A percentile compares a stretch with the other conserved stretches of the same genome.
Evolutionary conservation across 352 stramenopile species (phyloP).

Genomic region (Phytopythium helicoides): DNA sequence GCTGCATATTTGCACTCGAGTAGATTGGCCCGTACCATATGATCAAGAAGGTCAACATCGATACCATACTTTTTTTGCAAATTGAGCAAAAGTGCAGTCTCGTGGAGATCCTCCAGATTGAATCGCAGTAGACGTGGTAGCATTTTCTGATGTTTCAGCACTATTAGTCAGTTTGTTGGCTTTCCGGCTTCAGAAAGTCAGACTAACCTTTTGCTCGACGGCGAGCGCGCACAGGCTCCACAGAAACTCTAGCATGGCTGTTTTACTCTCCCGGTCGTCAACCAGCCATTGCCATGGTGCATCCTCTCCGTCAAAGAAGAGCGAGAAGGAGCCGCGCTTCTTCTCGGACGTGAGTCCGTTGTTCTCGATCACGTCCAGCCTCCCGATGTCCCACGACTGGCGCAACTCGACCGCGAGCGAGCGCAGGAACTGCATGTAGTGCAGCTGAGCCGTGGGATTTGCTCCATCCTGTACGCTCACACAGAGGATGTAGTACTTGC

Average conservation of each 20-base stretch:
- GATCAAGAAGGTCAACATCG: slow-evolving; percentile 55
- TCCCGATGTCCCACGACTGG: slow-evolving; percentile 54
- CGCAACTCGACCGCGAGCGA: slow-evolving; percentile 65
- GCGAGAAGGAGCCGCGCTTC: slow-evolving; percentile 46
- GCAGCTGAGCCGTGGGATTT: slow-evolving; percentile 26
- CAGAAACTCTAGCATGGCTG: slow-evolving; percentile 71
- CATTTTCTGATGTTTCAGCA: slow-evolving; percentile 18
- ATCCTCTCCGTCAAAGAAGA: slow-evolving; percentile 49
- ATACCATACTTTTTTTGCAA: slow-evolving; percentile 63
- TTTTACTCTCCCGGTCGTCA: slow-evolving; percentile 40
- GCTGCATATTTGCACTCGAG: no score
- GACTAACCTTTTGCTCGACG: slow-evolving; percentile 44
- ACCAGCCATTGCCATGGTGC: slow-evolving; percentile 58
- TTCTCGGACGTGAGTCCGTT: slow-evolving; percentile 49
- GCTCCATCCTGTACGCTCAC: slow-evolving; percentile 51
- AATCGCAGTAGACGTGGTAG: slow-evolving; percentile 56
- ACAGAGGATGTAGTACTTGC: slow-evolving; percentile 69
- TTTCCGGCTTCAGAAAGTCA: neutral
- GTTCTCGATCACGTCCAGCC: slow-evolving; percentile 60
- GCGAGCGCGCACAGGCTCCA: slow-evolving; percentile 63
- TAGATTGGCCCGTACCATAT: slow-evolving; percentile 23
- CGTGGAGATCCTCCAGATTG: slow-evolving; percentile 57
- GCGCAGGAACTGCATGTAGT: slow-evolving; percentile 66
- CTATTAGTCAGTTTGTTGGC: neutral
- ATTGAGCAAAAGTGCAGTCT: slow-evolving; percentile 45